phyloP scores from a whole-genome alignment of 495 filamentous ascomycete genomes.

The Penicillium verhagenii region DNA sequence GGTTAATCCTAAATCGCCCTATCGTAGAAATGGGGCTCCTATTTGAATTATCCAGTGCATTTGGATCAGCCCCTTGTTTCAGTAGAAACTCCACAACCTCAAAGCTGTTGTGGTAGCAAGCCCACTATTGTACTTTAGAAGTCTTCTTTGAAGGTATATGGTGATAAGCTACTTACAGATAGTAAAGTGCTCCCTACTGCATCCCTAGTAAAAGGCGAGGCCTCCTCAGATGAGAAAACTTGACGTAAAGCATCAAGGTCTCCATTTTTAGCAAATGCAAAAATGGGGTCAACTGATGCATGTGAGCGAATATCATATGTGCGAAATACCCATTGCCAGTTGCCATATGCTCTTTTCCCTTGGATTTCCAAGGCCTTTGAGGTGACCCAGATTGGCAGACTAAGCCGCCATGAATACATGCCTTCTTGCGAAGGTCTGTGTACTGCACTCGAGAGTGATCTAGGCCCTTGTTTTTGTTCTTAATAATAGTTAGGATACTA shows the following conservation, averaged over 20 bases:
- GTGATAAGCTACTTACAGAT: neutral
- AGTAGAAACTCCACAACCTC: neutral
- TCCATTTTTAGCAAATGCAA: neutral
- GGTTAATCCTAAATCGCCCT: neutral
- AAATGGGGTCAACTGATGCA: neutral
- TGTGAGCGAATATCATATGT: neutral
- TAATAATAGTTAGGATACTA: neutral
- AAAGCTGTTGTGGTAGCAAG: neutral
- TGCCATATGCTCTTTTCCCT: neutral
- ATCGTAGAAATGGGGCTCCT: neutral
- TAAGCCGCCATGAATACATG: neutral
- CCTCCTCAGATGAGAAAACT: neutral
- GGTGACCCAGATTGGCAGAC: neutral
- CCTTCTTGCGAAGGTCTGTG: neutral
- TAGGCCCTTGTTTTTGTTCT: neutral
- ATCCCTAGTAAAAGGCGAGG: neutral
- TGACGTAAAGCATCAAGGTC: neutral
- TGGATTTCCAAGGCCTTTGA: neutral
- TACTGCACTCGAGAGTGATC: neutral
- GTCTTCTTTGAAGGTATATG: neutral
- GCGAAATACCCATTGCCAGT: neutral
- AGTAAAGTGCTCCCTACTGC: neutral
- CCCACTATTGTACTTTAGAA: neutral
- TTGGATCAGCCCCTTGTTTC: neutral
- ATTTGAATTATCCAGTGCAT: neutral